Conservation (phyloP, 73 alveolate genomes). For the Symbiodinium natans region DNA sequence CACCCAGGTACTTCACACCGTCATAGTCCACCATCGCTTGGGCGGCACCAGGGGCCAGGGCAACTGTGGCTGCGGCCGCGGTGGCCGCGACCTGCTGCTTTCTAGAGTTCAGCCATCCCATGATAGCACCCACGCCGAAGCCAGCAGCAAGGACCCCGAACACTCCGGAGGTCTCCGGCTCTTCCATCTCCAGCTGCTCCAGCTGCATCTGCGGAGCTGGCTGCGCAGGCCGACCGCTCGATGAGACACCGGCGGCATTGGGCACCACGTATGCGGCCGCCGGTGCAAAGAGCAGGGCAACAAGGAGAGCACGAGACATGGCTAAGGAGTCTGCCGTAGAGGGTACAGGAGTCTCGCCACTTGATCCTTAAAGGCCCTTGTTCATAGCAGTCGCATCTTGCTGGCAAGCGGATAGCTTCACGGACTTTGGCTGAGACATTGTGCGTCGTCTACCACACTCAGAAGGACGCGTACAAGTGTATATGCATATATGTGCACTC, state of each 20-base stretch:
- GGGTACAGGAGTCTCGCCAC: too few species aligned
- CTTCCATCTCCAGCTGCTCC: neutral
- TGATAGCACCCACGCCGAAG: slow-evolving; percentile 16
- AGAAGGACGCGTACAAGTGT: too few species aligned
- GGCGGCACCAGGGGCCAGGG: neutral
- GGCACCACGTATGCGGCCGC: neutral
- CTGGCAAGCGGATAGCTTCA: too few species aligned
- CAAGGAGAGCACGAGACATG: neutral
- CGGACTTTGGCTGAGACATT: too few species aligned
- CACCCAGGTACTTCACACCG: neutral
- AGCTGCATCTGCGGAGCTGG: neutral
- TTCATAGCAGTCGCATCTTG: too few species aligned
- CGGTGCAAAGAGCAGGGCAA: neutral
- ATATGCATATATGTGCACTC: too few species aligned
- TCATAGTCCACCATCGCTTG: neutral
- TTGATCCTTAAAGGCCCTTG: too few species aligned
- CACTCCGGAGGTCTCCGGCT: neutral
- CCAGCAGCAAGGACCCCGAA: neutral
- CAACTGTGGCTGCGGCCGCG: neutral
- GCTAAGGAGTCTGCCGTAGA: neutral
- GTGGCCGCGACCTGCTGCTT: neutral
- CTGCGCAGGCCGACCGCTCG: neutral
- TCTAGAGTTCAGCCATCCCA: neutral
- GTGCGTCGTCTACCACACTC: too few species aligned
- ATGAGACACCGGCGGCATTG: neutral